Evolutionary conservation across 2,329 filamentous ascomycete genomes (phyloP).

Genomic region (Trichoderma guizhouense): DNA sequence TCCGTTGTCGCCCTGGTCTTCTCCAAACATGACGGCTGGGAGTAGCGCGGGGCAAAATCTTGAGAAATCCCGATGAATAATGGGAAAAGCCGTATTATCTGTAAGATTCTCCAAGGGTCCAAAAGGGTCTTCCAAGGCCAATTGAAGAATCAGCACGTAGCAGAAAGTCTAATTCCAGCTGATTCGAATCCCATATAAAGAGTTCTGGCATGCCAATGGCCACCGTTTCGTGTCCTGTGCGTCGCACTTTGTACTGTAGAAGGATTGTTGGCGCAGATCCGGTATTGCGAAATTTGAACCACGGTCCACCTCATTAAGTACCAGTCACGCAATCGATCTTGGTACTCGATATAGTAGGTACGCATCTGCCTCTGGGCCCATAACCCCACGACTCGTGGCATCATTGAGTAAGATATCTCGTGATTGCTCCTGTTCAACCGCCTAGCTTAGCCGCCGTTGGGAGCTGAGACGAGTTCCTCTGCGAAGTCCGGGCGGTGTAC

Average conservation of each 20-base stretch:
- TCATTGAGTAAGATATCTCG: conserved; percentile 14
- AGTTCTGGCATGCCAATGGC: neutral
- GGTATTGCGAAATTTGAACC: conserved; percentile 20
- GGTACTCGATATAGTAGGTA: neutral
- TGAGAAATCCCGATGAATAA: neutral
- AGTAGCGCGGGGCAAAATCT: conserved; percentile 11
- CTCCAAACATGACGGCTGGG: neutral
- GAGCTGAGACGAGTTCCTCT: neutral
- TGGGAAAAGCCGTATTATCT: neutral
- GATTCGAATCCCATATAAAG: neutral
- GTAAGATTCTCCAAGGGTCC: neutral
- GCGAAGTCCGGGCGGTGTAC: neutral
- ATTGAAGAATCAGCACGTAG: neutral
- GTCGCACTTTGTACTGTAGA: neutral
- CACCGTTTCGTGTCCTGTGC: neutral
- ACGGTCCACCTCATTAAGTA: conserved; percentile 20
- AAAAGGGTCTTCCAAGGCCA: neutral
- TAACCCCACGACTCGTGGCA: conserved; percentile 16
- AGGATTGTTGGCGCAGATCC: conserved; percentile 7
- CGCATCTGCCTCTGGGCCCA: neutral
- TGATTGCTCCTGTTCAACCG: neutral
- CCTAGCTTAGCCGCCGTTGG: neutral
- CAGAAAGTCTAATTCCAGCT: neutral
- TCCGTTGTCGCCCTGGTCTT: neutral
- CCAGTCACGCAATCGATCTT: conserved; percentile 14